These are phyloP conservation scores for Amorphotheca resinae DNA, from an alignment of 495 filamentous ascomycete species.

Conservation along the genomic window DNA sequence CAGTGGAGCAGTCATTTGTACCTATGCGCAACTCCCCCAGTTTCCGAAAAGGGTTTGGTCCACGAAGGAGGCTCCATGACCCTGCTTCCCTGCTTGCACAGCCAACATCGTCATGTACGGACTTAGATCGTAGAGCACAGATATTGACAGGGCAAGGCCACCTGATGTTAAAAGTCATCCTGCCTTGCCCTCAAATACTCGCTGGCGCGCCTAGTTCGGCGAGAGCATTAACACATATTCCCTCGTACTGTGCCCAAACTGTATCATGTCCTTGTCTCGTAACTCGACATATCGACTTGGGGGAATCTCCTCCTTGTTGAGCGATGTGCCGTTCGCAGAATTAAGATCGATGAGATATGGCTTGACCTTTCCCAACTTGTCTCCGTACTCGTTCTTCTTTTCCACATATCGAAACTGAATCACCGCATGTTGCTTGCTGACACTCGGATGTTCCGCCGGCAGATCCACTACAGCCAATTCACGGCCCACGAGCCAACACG, in stretches of 20 bases:
- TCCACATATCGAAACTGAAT: constrained; percentile 82
- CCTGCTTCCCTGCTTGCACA: no score
- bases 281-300: constrained; percentile 74
- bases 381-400: constrained; percentile 75
- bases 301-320: constrained; percentile 66
- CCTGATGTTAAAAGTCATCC: no score
- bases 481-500: constrained; percentile 83
- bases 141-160: no score
- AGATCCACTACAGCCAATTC: constrained; percentile 73
- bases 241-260: constrained; percentile 75
- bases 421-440: constrained; percentile 89
- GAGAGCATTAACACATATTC: constrained; percentile 77
- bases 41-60: no score
- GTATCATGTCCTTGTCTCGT: constrained; percentile 74
- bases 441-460: constrained; percentile 76
- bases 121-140: no score
- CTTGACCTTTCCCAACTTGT: constrained; percentile 67
- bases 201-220: constrained; percentile 18
- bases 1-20: no score
- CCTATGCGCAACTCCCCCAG: no score
- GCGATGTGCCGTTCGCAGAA: constrained; percentile 77
- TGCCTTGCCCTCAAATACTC: no score
- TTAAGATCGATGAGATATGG: constrained; percentile 91
- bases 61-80: no score
- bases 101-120: no score